A percentile compares a stretch with the other conserved stretches of the same genome.
phyloP scores from a whole-genome alignment of 192 early-diverging fungal genomes.

The Coemansia interrupta region DNA sequence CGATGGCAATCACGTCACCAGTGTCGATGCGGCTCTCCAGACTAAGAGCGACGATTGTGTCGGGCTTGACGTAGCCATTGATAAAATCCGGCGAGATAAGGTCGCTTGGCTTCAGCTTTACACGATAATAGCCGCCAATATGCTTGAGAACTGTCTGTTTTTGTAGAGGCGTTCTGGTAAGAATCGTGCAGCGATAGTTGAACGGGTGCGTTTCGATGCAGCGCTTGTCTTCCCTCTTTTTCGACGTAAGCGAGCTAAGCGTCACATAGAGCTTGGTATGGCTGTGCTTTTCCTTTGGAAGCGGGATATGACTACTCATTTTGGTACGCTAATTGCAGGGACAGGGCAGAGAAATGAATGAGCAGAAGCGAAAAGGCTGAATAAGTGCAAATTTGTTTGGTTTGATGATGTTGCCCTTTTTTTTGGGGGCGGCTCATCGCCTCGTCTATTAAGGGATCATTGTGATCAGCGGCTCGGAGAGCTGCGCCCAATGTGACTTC shows the following conservation, averaged over 20 bases:
- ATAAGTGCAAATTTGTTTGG: too few species aligned
- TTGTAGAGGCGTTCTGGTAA: conserved; percentile 1
- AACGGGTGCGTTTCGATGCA: conserved; percentile 42
- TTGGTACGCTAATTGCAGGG: not conserved
- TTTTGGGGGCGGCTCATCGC: too few species aligned
- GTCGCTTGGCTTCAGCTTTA: conserved; percentile 26
- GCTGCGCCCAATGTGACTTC: too few species aligned
- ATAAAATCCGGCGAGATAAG: conserved; percentile 40
- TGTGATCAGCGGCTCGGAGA: too few species aligned
- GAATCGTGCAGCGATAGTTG: conserved; percentile 36
- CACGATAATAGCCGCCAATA: conserved; percentile 21
- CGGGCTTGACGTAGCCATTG: conserved; percentile 17
- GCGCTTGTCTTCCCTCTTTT: conserved; percentile 23
- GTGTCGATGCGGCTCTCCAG: conserved; percentile 19
- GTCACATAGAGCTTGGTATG: conserved; percentile 50
- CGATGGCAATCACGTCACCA: conserved; percentile 48
- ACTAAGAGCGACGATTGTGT: conserved; percentile 28
- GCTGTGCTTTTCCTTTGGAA: conserved; percentile 42
- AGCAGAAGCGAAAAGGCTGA: too few species aligned
- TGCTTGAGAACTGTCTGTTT: not conserved
- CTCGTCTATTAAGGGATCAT: too few species aligned
- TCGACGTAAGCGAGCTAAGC: conserved; percentile 31
- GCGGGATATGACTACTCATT: conserved; percentile 51
- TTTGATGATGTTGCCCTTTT: too few species aligned
- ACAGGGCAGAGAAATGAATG: too few species aligned